A percentile compares a stretch with the other conserved stretches of the same genome.
Conservation (phyloP, 2,329 filamentous ascomycete genomes). For the Tricladium varicosporioides region DNA sequence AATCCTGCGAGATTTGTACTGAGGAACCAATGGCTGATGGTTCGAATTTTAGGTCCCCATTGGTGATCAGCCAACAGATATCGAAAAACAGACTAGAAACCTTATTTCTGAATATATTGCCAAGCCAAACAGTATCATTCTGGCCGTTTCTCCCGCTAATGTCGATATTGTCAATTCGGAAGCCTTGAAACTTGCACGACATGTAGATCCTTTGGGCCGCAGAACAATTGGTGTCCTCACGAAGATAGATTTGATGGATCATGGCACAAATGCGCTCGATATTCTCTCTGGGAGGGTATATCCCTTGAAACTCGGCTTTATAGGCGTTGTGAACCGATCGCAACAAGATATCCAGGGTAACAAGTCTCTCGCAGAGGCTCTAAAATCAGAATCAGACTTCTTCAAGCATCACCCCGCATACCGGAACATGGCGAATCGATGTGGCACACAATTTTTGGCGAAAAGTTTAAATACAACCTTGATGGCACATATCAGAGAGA, state of each 20-base stretch:
- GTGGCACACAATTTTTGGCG: conserved; percentile 90
- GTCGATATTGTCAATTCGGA: conserved; percentile 99
- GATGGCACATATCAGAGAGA: conserved; percentile 94
- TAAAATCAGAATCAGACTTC: conserved; percentile 88
- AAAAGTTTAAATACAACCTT: conserved; percentile 93
- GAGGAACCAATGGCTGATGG: conserved; percentile 10
- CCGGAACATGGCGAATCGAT: conserved; percentile 89
- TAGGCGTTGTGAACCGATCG: conserved; percentile 95
- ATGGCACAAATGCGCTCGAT: conserved; percentile 95
- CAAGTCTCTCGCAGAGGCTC: conserved; percentile 89
- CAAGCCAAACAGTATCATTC: conserved; percentile 96
- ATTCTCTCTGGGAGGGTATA: conserved; percentile 98
- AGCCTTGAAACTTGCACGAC: conserved; percentile 89
- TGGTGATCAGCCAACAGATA: conserved; percentile 94
- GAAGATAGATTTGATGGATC: conserved; percentile 97
- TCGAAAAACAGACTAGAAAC: conserved; percentile 96
- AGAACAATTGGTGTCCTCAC: conserved; percentile 96
- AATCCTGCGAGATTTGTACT: not conserved
- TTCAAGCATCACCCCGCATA: conserved; percentile 98
- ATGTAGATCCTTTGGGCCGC: conserved; percentile 92
- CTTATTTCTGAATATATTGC: conserved; percentile 98
- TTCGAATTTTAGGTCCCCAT: conserved; percentile 70
- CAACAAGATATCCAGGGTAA: conserved; percentile 97
- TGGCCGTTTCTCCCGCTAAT: conserved; percentile 95
- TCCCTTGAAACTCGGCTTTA: conserved; percentile 94